Percentiles rank a stretch among this genome's conserved stretches.
Evolutionary conservation across 768 basidiomycete species (phyloP).

Genomic region (Podaxis sp.): DNA sequence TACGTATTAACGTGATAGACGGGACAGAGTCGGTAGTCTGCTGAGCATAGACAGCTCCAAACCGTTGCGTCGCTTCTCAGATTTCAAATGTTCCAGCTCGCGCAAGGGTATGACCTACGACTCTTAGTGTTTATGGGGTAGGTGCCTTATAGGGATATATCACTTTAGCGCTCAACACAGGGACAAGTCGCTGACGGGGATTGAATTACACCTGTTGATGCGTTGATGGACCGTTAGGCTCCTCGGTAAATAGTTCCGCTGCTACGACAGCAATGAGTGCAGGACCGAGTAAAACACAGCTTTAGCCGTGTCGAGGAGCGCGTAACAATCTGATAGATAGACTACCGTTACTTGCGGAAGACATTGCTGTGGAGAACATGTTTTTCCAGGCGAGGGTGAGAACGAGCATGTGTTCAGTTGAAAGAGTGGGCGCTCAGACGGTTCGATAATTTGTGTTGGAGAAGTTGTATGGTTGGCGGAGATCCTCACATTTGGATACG

Average conservation of each 20-base stretch:
- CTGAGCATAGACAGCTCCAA: not conserved
- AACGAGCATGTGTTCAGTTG: not conserved
- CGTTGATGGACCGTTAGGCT: not conserved
- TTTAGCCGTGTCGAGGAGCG: not conserved
- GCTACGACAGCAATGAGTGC: not conserved
- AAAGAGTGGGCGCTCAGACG: not conserved
- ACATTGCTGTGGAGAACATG: not conserved
- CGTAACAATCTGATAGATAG: not conserved
- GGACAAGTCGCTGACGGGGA: not conserved
- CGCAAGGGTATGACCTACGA: not conserved
- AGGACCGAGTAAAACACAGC: conserved; percentile 5
- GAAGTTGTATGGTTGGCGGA: not conserved
- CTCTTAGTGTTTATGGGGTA: not conserved
- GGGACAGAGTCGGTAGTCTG: not conserved
- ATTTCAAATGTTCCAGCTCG: conserved; percentile 1
- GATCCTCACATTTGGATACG: not conserved
- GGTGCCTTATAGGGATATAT: not conserved
- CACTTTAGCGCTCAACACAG: not conserved
- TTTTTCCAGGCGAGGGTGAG: not conserved
- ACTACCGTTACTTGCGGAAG: not conserved
- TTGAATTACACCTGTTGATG: not conserved
- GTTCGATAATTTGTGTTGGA: not conserved
- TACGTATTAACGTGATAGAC: not conserved
- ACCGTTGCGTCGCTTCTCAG: not conserved
- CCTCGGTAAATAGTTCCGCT: not conserved